Conservation (phyloP, 352 stramenopile genomes). For the Phytophthora hibernalis region DNA sequence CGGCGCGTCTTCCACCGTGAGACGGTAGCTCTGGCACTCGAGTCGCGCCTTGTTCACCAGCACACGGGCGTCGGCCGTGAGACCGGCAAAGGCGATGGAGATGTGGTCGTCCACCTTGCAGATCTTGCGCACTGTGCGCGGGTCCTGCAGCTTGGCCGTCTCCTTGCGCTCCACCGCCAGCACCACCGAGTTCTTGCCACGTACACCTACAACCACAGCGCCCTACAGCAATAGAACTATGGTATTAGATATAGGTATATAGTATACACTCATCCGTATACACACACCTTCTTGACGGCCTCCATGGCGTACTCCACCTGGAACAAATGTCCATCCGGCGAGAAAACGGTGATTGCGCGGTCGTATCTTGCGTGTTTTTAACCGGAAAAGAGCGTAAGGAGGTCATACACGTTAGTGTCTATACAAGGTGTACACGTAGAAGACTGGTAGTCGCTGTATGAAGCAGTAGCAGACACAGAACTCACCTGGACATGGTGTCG, state of each 20-base stretch:
- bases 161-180: slow-evolving; percentile 93
- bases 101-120: slow-evolving; percentile 98
- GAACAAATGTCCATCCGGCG: slow-evolving; percentile 99
- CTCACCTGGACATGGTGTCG: slow-evolving; percentile 64
- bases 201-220: slow-evolving; percentile 97
- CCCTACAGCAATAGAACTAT: slow-evolving; percentile 57
- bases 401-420: slow-evolving; percentile 2
- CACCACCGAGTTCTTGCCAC: slow-evolving; percentile 96
- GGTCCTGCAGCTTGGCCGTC: slow-evolving; percentile 95
- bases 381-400: neutral
- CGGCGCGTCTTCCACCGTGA: slow-evolving; percentile 95
- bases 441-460: neutral
- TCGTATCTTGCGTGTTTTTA: slow-evolving; percentile 91
- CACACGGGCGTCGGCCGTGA: slow-evolving; percentile 98
- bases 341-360: slow-evolving; percentile 99
- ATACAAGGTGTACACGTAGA: neutral
- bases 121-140: slow-evolving; percentile 99
- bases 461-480: neutral
- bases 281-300: slow-evolving; percentile 94
- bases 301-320: slow-evolving; percentile 99
- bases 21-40: slow-evolving; percentile 99
- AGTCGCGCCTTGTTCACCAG: slow-evolving; percentile 97
- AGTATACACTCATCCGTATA: slow-evolving; percentile 2
- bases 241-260: neutral
- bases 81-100: slow-evolving; percentile 97